Conservation (phyloP, 495 filamentous ascomycete genomes). For the Aspergillus ellipticus region DNA sequence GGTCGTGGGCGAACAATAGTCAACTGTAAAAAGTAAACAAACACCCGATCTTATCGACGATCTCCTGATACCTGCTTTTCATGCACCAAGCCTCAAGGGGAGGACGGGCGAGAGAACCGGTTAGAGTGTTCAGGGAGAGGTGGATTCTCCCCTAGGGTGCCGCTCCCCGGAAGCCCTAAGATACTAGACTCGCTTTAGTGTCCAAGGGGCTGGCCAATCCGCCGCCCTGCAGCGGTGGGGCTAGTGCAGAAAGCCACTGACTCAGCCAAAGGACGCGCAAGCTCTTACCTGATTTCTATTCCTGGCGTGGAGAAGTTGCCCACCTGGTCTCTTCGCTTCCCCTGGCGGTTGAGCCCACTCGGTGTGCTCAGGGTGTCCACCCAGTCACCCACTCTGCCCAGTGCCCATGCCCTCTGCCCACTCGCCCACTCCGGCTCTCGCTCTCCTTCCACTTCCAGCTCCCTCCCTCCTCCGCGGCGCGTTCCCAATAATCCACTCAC, state of each 20-base stretch:
- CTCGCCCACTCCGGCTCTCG: neutral
- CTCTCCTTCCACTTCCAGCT: constrained; percentile 1
- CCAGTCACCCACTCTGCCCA: neutral
- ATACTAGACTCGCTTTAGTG: neutral
- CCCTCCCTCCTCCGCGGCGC: constrained; percentile 1
- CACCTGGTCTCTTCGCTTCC: constrained; percentile 9
- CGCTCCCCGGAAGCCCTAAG: constrained; percentile 5
- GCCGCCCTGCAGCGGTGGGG: neutral
- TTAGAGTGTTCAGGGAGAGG: neutral
- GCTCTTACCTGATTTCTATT: constrained; percentile 29
- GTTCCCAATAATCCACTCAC: neutral
- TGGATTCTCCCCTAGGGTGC: constrained; percentile 3
- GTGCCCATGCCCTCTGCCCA: neutral
- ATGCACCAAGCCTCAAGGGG: neutral
- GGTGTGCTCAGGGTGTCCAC: too few species aligned
- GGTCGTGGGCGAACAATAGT: neutral
- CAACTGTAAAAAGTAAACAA: constrained; percentile 1
- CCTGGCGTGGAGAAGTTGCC: constrained; percentile 17
- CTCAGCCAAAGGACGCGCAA: constrained; percentile 40
- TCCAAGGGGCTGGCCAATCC: constrained; percentile 3
- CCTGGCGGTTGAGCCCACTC: constrained; percentile 1
- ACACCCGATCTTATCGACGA: constrained; percentile 15
- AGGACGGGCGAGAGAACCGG: neutral
- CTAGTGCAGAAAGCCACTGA: constrained; percentile 19
- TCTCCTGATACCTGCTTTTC: constrained; percentile 4